A percentile compares a stretch with the other conserved stretches of the same genome.
phyloP scores from a whole-genome alignment of 1,139 yeast species.

The Saccharomyces pastorianus region DNA sequence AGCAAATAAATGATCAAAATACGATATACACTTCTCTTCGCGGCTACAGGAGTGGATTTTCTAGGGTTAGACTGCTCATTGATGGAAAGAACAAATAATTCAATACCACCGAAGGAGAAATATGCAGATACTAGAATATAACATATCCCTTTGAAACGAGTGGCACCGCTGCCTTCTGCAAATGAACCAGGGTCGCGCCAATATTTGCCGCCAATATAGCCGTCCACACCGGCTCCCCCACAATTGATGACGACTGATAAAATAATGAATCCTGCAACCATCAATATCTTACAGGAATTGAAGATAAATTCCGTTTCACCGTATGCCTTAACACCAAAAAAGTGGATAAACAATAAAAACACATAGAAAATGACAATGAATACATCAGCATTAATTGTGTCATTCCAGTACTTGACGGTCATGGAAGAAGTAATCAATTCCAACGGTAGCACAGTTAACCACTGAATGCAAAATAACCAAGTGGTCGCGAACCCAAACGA shows the following conservation, averaged over 20 bases:
- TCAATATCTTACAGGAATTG: conserved; percentile 48
- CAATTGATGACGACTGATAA: conserved; percentile 50
- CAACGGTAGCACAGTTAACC: conserved; percentile 70
- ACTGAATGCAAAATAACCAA: conserved; percentile 72
- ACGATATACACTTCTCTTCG: conserved; percentile 69
- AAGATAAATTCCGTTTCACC: conserved; percentile 68
- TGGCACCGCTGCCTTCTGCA: conserved; percentile 14
- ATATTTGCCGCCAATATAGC: conserved; percentile 53
- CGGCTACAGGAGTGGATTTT: conserved; percentile 59
- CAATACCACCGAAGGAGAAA: conserved; percentile 78
- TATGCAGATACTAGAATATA: conserved; percentile 76
- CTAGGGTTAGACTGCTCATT: conserved; percentile 80
- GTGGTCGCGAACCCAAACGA: conserved; percentile 78
- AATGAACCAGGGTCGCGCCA: conserved; percentile 58
- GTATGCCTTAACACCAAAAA: conserved; percentile 60
- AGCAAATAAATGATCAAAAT: conserved; percentile 53
- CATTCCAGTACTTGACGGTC: conserved; percentile 60
- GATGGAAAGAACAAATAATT: conserved; percentile 75
- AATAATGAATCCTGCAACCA: conserved; percentile 56
- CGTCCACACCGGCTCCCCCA: conserved; percentile 58
- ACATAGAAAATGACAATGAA: conserved; percentile 56
- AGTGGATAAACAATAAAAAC: conserved; percentile 45
- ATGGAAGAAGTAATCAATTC: conserved; percentile 73
- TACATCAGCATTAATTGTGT: conserved; percentile 50
- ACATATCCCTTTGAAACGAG: conserved; percentile 65